phyloP scores from a whole-genome alignment of 805 yeast species.

The Lipomyces lipofer region DNA sequence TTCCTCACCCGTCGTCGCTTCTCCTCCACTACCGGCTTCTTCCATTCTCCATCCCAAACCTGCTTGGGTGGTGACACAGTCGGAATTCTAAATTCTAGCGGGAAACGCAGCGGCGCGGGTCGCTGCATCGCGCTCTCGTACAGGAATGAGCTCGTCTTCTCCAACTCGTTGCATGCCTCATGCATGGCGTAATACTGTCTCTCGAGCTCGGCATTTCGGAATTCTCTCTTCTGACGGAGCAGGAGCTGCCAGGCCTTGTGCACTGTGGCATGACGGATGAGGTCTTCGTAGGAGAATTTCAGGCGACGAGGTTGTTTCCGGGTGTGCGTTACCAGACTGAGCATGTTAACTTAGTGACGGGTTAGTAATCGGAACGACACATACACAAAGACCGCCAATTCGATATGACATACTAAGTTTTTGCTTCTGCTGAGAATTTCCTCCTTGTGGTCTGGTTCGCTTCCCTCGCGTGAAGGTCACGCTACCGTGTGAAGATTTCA shows the following conservation, averaged over 20 bases:
- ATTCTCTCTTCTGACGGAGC: conserved; percentile 53
- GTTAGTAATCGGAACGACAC: conserved; percentile 47
- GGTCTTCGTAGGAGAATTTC: conserved; percentile 75
- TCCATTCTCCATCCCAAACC: conserved; percentile 66
- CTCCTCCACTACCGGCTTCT: conserved; percentile 22
- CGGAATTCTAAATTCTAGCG: conserved; percentile 83
- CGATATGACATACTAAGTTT: conserved; percentile 12
- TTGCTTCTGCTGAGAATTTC: conserved; percentile 37
- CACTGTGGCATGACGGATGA: conserved; percentile 79
- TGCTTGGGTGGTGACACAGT: conserved; percentile 83
- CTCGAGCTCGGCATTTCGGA: conserved; percentile 41
- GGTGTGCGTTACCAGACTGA: conserved; percentile 81
- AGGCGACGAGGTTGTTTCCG: conserved; percentile 85
- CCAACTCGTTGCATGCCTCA: conserved; percentile 72
- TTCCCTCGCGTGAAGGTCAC: conserved; percentile 48
- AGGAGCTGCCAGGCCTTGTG: conserved; percentile 76
- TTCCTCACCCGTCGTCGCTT: not conserved
- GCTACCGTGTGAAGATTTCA: conserved; percentile 4
- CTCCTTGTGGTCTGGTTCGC: conserved; percentile 49
- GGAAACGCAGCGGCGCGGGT: conserved; percentile 58
- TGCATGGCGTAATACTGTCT: conserved; percentile 65
- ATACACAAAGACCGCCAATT: not conserved
- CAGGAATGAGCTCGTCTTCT: conserved; percentile 48
- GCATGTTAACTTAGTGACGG: conserved; percentile 52
- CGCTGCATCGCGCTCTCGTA: conserved; percentile 59